phyloP scores from a whole-genome alignment of 768 basidiomycete species.

The Lyophyllum shimeji region DNA sequence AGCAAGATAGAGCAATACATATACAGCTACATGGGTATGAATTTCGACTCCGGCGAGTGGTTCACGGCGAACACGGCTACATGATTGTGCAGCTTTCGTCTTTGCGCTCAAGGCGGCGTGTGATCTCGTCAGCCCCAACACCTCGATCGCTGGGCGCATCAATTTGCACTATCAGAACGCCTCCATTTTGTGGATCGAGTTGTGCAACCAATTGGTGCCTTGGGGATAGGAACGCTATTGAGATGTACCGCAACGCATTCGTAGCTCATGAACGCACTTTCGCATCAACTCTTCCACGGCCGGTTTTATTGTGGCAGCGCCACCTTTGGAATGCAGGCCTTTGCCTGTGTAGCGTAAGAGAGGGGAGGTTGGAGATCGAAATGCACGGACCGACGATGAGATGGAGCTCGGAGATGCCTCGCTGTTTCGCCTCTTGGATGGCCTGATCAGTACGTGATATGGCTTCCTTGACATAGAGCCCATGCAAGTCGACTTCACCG shows the following conservation, averaged over 20 bases:
- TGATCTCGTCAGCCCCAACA: conserved; percentile 58
- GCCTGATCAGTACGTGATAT: conserved; percentile 71
- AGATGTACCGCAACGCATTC: neutral
- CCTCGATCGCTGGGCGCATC: conserved; percentile 37
- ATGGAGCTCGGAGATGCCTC: conserved; percentile 63
- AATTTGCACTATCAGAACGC: conserved; percentile 81
- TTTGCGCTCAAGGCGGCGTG: conserved; percentile 48
- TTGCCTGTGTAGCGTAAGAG: conserved; percentile 51
- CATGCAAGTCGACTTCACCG: conserved; percentile 87
- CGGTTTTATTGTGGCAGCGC: conserved; percentile 85
- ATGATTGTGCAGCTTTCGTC: conserved; percentile 69
- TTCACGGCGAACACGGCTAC: conserved; percentile 33
- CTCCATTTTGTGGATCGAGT: conserved; percentile 77
- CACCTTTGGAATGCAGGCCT: conserved; percentile 78
- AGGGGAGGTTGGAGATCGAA: neutral
- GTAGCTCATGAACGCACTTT: conserved; percentile 47
- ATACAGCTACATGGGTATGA: neutral
- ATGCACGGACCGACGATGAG: conserved; percentile 78
- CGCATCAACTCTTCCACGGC: conserved; percentile 86
- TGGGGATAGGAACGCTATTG: neutral
- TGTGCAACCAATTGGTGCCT: conserved; percentile 75
- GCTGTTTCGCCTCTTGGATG: conserved; percentile 61
- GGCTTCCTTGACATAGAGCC: conserved; percentile 92
- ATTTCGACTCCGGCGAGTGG: neutral
- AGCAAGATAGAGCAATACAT: neutral